Evolutionary conservation across 257 asterid genomes (phyloP).

Genomic region (Marsdenia floribunda): DNA sequence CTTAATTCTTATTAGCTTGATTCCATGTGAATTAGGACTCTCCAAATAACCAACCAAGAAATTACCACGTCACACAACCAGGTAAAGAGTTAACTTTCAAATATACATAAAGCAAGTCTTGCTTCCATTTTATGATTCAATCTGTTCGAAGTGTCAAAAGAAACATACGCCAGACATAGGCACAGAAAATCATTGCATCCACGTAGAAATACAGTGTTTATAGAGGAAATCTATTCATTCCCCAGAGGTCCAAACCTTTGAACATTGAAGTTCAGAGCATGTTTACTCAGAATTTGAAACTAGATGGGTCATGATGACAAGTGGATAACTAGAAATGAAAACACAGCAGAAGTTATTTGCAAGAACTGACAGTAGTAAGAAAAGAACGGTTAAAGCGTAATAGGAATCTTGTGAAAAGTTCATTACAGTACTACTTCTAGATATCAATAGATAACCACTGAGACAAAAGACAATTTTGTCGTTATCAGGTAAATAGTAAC

Average conservation of each 20-base stretch:
- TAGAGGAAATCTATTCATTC: too few relatives aligned
- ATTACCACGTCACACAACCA: neutral
- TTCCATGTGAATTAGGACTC: neutral
- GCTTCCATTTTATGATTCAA: too few relatives aligned
- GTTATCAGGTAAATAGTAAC: neutral
- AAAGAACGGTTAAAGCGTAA: neutral
- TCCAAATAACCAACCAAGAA: neutral
- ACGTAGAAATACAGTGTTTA: too few relatives aligned
- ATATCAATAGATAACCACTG: neutral
- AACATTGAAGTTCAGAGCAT: neutral
- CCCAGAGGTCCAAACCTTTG: neutral
- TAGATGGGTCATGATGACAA: neutral
- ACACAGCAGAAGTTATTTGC: neutral
- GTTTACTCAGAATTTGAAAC: neutral
- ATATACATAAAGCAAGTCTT: neutral
- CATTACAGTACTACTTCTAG: neutral
- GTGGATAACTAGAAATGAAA: neutral
- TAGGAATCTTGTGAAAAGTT: neutral
- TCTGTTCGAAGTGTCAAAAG: too few relatives aligned
- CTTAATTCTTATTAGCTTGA: neutral
- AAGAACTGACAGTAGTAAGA: neutral
- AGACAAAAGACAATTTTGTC: neutral
- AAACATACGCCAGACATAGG: too few relatives aligned
- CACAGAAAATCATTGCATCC: too few relatives aligned
- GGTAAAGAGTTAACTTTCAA: neutral